These are phyloP conservation scores for Chamaecyparis obtusa DNA, from an alignment of 75 land plant genomes.

Conservation along the genomic window DNA sequence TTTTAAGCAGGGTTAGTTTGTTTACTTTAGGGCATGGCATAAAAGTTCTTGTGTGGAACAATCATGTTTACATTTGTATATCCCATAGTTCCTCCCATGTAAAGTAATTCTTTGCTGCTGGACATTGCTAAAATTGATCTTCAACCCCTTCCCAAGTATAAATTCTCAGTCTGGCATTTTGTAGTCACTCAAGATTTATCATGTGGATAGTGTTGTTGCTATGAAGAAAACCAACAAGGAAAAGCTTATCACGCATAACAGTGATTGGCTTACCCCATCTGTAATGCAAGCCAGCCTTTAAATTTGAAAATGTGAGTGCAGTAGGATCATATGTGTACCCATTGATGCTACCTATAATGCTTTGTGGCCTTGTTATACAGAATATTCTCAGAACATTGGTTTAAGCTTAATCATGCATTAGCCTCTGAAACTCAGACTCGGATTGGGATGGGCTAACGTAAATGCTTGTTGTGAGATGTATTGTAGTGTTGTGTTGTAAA, in stretches of 20 bases:
- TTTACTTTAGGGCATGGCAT: too few species aligned
- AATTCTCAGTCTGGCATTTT: conserved; percentile 13
- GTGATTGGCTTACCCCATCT: conserved; percentile 32
- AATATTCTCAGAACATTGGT: conserved; percentile 14
- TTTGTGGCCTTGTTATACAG: conserved; percentile 21
- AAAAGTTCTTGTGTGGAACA: conserved; percentile 11
- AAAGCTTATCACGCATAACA: conserved; percentile 22
- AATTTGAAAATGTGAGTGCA: conserved; percentile 12
- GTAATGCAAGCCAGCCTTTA: conserved; percentile 7
- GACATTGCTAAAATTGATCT: conserved; percentile 25
- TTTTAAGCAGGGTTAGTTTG: too few species aligned
- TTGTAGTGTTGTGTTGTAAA: too few species aligned
- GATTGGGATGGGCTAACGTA: too few species aligned
- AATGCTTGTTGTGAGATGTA: too few species aligned
- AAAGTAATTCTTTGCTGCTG: conserved; percentile 29
- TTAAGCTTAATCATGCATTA: conserved; percentile 13
- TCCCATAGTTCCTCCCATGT: conserved; percentile 27
- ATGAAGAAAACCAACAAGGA: conserved; percentile 14
- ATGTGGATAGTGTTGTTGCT: conserved; percentile 18
- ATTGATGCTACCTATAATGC: conserved; percentile 5
- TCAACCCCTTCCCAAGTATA: conserved; percentile 19
- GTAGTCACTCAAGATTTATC: conserved; percentile 16
- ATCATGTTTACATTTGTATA: conserved; percentile 18
- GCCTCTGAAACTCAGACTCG: too few species aligned
- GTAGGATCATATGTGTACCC: conserved; percentile 23